Evolutionary conservation across 1,139 yeast species (phyloP).

Genomic region (Eremothecium coryli): DNA sequence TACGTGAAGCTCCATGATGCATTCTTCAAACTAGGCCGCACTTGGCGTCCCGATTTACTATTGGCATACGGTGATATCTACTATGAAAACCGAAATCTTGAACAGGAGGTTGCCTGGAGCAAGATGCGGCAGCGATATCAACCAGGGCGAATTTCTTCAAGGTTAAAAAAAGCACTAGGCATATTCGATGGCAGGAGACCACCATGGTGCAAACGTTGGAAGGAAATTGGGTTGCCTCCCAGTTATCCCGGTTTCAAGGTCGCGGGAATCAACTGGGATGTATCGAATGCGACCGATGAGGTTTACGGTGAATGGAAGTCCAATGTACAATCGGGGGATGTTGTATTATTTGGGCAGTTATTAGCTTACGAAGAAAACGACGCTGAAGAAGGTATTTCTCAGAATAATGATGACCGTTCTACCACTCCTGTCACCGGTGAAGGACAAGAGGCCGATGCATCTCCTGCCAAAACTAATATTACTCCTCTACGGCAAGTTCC

Average conservation of each 20-base stretch:
- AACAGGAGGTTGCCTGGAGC: conserved; percentile 35
- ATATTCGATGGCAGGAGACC: conserved; percentile 56
- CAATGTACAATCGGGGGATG: not conserved
- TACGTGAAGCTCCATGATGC: conserved; percentile 78
- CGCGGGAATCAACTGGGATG: conserved; percentile 40
- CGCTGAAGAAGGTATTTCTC: too few relatives aligned
- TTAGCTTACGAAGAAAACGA: not conserved
- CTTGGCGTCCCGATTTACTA: conserved; percentile 56
- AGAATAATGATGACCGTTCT: too few relatives aligned
- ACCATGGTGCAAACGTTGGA: conserved; percentile 77
- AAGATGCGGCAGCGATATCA: conserved; percentile 33
- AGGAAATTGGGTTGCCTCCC: conserved; percentile 74
- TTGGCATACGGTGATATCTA: conserved; percentile 67
- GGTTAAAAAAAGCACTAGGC: conserved; percentile 60
- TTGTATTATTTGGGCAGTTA: not conserved
- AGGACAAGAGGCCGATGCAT: too few relatives aligned
- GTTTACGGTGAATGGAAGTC: conserved; percentile 33
- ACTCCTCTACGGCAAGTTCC: too few relatives aligned
- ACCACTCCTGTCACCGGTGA: too few relatives aligned
- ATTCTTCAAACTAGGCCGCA: conserved; percentile 58
- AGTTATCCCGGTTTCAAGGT: conserved; percentile 60
- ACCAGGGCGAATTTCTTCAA: conserved; percentile 62
- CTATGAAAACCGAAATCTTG: conserved; percentile 67
- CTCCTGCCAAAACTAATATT: too few relatives aligned
- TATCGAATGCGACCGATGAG: conserved; percentile 20